phyloP scores from a whole-genome alignment of 306 rosid species.

The Acacia crassicarpa region DNA sequence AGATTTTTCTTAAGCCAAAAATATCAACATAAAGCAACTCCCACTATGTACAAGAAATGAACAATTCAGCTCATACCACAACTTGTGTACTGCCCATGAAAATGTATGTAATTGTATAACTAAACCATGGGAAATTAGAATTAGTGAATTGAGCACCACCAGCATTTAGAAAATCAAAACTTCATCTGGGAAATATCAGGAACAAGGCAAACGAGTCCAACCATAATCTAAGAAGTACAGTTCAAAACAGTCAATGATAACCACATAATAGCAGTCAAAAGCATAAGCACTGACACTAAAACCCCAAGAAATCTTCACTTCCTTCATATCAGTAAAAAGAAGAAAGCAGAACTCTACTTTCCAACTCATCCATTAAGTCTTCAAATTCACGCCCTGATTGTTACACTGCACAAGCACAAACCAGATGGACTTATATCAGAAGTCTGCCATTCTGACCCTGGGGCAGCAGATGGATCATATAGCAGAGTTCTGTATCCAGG shows the following conservation, averaged over 20 bases:
- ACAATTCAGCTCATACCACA: not conserved
- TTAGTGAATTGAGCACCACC: not conserved
- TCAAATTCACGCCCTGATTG: constrained; percentile 63
- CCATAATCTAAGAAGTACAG: constrained; percentile 24
- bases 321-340: constrained; percentile 12
- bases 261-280: constrained; percentile 11
- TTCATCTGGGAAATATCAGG: not conserved
- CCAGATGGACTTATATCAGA: constrained; percentile 75
- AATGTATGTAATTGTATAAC: not conserved
- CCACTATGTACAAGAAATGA: not conserved
- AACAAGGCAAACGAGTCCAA: not conserved
- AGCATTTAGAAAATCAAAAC: not conserved
- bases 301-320: constrained; percentile 9
- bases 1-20: not conserved
- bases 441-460: constrained; percentile 85
- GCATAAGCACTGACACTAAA: constrained; percentile 7
- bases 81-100: not conserved
- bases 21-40: not conserved
- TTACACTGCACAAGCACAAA: constrained; percentile 79
- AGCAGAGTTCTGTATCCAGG: constrained; percentile 65
- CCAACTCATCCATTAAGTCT: constrained; percentile 19
- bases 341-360: not conserved
- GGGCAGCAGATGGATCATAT: constrained; percentile 84
- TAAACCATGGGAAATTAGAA: not conserved
- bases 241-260: constrained; percentile 6